These are phyloP conservation scores for Pythium oligandrum DNA, from an alignment of 352 stramenopile genomes.

Conservation along the genomic window DNA sequence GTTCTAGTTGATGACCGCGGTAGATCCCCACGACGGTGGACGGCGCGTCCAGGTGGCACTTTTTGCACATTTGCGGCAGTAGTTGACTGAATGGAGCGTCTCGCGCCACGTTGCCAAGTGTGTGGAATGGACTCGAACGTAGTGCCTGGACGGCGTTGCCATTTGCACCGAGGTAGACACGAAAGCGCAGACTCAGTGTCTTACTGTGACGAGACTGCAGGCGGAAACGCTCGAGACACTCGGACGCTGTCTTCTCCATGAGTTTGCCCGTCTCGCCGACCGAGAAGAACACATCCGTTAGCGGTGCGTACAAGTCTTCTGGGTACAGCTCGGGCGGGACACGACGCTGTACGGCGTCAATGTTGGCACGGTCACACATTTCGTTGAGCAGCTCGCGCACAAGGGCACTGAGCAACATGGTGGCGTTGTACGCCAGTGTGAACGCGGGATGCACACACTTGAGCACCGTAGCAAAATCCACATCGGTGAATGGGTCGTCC, in stretches of 20 bases:
- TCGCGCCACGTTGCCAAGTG: constrained; percentile 25
- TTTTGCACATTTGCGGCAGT: constrained; percentile 35
- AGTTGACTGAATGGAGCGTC: constrained; percentile 30
- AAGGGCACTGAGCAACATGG: constrained; percentile 39
- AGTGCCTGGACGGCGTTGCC: constrained; percentile 10
- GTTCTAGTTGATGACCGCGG: constrained; percentile 39
- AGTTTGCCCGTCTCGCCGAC: constrained; percentile 5
- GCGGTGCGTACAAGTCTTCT: constrained; percentile 10
- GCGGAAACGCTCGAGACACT: constrained; percentile 21
- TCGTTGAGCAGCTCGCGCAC: constrained; percentile 51
- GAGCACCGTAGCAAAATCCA: constrained; percentile 54
- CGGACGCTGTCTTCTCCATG: constrained; percentile 5
- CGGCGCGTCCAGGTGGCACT: constrained; percentile 23
- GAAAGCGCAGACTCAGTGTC: constrained; percentile 37
- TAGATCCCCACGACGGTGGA: constrained; percentile 29
- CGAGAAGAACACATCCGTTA: constrained; percentile 9
- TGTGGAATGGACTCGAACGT: constrained; percentile 13
- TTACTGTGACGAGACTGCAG: constrained; percentile 34
- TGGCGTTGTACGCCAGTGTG: constrained; percentile 52
- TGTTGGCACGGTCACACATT: constrained; percentile 34
- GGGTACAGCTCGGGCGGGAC: constrained; percentile 30
- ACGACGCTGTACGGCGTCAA: constrained; percentile 26
- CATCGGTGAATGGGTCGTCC: constrained; percentile 52
- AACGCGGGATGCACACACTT: constrained; percentile 59
- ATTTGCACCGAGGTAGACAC: constrained; percentile 22